Evolutionary conservation across 2,329 filamentous ascomycete genomes (phyloP).

Genomic region (Stachybotrys chartarum): DNA sequence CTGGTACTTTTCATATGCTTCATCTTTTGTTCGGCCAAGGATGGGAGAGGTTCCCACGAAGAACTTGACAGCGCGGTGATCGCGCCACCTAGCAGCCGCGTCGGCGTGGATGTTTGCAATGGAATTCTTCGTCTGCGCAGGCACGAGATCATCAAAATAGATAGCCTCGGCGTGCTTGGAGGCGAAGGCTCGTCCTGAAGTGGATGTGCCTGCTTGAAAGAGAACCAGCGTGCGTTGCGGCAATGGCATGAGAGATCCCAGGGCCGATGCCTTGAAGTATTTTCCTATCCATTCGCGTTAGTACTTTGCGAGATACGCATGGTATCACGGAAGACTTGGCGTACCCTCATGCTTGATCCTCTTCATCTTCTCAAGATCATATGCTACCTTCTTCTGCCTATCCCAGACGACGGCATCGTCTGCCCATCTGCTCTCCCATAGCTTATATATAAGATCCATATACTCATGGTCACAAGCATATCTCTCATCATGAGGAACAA

Average conservation of each 20-base stretch:
- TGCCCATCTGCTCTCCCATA: constrained; percentile 61
- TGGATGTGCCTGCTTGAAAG: constrained; percentile 57
- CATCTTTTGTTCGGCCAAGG: constrained; percentile 51
- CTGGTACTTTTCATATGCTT: constrained; percentile 42
- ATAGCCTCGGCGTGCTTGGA: constrained; percentile 59
- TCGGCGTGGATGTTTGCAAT: constrained; percentile 49
- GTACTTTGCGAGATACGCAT: too few species aligned
- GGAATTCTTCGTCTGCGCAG: constrained; percentile 45
- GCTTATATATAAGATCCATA: constrained; percentile 57
- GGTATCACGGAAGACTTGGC: too few species aligned
- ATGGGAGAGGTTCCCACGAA: constrained; percentile 52
- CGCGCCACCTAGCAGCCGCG: constrained; percentile 42
- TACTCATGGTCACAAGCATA: constrained; percentile 60
- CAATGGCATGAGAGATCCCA: constrained; percentile 52
- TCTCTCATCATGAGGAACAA: constrained; percentile 49
- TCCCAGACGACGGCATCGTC: constrained; percentile 58
- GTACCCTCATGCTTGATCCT: too few species aligned
- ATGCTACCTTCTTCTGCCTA: constrained; percentile 40
- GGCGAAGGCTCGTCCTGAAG: constrained; percentile 47
- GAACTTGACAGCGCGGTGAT: constrained; percentile 52
- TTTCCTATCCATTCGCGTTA: too few species aligned
- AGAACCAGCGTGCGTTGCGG: constrained; percentile 59
- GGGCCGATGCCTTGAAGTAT: constrained; percentile 53
- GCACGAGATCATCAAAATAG: constrained; percentile 53
- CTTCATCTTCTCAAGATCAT: too few species aligned